phyloP scores from a whole-genome alignment of 257 asterid species.

The Solanum verrucosum region DNA sequence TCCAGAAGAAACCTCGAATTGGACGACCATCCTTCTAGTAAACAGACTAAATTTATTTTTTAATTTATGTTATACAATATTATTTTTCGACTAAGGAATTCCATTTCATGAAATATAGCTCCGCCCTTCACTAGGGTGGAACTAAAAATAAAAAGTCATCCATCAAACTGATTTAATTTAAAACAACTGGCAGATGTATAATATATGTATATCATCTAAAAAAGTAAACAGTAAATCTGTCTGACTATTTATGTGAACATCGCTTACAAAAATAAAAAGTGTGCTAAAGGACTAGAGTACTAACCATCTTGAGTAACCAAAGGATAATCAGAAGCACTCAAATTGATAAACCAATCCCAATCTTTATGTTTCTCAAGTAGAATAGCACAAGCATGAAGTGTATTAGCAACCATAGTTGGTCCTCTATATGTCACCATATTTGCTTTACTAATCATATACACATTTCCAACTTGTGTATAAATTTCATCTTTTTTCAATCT shows the following conservation, averaged over 20 bases:
- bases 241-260: neutral
- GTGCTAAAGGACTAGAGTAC: neutral
- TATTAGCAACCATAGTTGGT: slow-evolving; percentile 93
- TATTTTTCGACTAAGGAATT: neutral
- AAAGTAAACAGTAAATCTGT: neutral
- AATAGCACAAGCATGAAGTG: slow-evolving; percentile 92
- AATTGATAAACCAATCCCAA: slow-evolving; percentile 98
- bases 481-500: slow-evolving; percentile 47
- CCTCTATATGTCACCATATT: slow-evolving; percentile 94
- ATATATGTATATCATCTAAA: too few relatives aligned
- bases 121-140: neutral
- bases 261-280: neutral
- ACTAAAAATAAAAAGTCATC: neutral
- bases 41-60: neutral
- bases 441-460: slow-evolving; percentile 58
- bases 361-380: slow-evolving; percentile 61
- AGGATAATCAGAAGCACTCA: slow-evolving; percentile 97
- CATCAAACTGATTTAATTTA: too few relatives aligned
- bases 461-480: slow-evolving; percentile 56
- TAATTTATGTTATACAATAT: neutral
- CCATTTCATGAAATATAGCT: neutral
- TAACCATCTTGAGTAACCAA: slow-evolving; percentile 95
- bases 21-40: neutral
- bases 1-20: neutral
- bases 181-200: too few relatives aligned